Percentiles rank a stretch among this genome's conserved stretches.
phyloP scores from a whole-genome alignment of 441 rosid species.

The Jatropha multifida region DNA sequence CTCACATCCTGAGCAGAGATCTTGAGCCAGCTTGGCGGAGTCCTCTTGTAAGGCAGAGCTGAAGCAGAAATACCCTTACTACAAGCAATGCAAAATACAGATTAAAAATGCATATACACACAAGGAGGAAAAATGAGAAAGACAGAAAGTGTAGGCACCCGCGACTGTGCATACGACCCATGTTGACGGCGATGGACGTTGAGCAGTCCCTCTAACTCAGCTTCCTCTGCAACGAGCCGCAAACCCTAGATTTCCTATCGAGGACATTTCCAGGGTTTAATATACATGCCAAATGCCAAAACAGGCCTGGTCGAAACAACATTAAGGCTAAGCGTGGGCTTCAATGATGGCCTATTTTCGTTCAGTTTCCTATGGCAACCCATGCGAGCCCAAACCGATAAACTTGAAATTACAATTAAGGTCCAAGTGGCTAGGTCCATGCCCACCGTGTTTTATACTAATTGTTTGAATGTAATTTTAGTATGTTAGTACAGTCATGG shows the following conservation, averaged over 20 bases:
- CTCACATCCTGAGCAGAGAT: slow-evolving; percentile 56
- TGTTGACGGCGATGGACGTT: slow-evolving; percentile 33
- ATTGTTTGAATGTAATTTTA: background rate
- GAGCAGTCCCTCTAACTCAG: background rate
- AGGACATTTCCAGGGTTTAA: slow-evolving; percentile 15
- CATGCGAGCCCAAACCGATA: background rate
- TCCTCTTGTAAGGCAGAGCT: slow-evolving; percentile 81
- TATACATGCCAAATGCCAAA: background rate
- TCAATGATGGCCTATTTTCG: background rate
- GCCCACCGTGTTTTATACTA: background rate
- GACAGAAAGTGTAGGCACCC: slow-evolving; percentile 40
- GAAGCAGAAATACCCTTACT: slow-evolving; percentile 80
- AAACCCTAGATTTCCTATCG: slow-evolving; percentile 25
- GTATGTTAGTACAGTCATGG: no score
- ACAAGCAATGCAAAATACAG: background rate
- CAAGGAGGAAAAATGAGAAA: background rate
- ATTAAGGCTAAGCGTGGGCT: background rate
- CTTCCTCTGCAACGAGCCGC: slow-evolving; percentile 26
- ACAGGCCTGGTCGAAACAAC: background rate
- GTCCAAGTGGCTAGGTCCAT: background rate
- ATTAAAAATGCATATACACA: background rate
- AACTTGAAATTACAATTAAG: no score
- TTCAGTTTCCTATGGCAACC: background rate
- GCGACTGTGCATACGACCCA: slow-evolving; percentile 89
- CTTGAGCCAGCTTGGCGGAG: slow-evolving; percentile 81